Evolutionary conservation across 441 rosid genomes (phyloP), one percentile per base, ranked within the genome.

Genomic region (Adansonia madagascariensis): DNA sequence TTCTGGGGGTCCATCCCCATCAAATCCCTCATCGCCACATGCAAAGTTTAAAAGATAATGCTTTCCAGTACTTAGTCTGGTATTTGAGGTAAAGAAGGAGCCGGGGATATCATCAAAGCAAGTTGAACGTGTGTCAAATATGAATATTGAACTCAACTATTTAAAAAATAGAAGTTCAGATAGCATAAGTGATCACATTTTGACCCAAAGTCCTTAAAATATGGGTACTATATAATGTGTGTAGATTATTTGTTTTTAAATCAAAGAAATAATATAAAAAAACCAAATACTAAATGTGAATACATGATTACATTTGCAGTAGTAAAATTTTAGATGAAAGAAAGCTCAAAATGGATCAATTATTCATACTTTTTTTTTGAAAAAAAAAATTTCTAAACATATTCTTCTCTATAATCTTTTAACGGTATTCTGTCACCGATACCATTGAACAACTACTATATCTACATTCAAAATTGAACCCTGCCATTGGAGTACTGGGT

Each of bases 1-100:
- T 35, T 63, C 52, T 24, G 41, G 41, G 41, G 73, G 59, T 69
- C 73, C 73, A 69, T 22, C 35, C 56, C 59, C 43, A 24, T 49
- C 73, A 12, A 47, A 17, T 43, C 44, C 52, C 46, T 66, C 43
- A 43, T 0, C 8, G 24, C 27, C 52, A 69, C 46, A 63, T 49
- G 73, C 44, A 69, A 27, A 39, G 52, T 44, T 44, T 67, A 18
- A n/a, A 12, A 27, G 52, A 66, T 17, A 66, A 17, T 12, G 31
- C 12, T 66, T 39, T 64, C 49, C 69, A 8, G 2, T 3, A 63
- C 22, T 20, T 64, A 39, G 6, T 20, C 1, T 18, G 15, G 8
- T 44, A 67, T 44, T 44, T 44, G 53, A 11, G 71, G 71, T 44
- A 22, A 31, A 18, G 15, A 66, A 66, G 15, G 31, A 0, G 31